phyloP scores from a whole-genome alignment of 192 early-diverging fungal species.

The Jimgerdemannia lactiflua region DNA sequence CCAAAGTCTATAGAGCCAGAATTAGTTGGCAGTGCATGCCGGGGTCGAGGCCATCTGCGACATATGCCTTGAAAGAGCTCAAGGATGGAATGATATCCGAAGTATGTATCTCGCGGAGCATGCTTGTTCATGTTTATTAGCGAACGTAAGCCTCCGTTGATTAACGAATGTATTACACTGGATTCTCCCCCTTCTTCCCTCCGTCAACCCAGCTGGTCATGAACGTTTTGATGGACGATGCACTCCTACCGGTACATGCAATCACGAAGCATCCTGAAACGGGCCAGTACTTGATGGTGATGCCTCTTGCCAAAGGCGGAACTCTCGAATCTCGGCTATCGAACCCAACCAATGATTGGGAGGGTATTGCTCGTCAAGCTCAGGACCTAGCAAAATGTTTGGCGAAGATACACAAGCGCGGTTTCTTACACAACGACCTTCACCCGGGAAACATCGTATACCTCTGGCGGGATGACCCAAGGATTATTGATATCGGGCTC shows the following conservation, averaged over 20 bases:
- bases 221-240: background rate
- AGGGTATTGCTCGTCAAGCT: background rate
- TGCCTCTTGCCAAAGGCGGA: background rate
- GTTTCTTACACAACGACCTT: background rate
- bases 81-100: background rate
- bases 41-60: background rate
- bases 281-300: background rate
- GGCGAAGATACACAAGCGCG: background rate
- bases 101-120: background rate
- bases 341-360: background rate
- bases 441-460: background rate
- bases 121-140: background rate
- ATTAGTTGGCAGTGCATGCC: background rate
- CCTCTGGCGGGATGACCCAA: background rate
- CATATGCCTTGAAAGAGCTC: background rate
- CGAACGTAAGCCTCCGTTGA: background rate
- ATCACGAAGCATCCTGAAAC: background rate
- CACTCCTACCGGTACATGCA: background rate
- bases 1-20: background rate
- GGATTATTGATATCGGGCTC: background rate
- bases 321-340: background rate
- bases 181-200: background rate
- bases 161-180: background rate
- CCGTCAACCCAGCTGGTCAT: background rate
- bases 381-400: background rate